phyloP scores from a whole-genome alignment of 305 asterid genomes.

The Fraxinus latifolia region DNA sequence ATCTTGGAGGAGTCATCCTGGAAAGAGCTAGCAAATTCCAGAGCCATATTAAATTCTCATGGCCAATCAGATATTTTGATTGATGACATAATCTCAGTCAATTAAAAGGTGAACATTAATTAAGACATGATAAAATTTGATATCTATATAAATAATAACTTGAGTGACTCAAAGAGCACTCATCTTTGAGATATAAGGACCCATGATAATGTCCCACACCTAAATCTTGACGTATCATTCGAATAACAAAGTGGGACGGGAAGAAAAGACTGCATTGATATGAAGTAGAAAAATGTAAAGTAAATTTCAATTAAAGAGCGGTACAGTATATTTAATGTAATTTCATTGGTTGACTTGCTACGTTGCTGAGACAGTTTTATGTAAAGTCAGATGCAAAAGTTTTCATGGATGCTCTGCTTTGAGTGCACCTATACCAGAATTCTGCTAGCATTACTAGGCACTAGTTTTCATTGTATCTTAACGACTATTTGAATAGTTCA shows the following conservation, averaged over 20 bases:
- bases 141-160: slow-evolving; percentile 21
- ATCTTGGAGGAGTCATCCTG: slow-evolving; percentile 21
- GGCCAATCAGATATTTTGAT: slow-evolving; percentile 26
- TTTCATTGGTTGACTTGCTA: slow-evolving; percentile 34
- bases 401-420: slow-evolving; percentile 17
- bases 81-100: slow-evolving; percentile 48
- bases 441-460: slow-evolving; percentile 29
- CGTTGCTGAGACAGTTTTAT: slow-evolving; percentile 24
- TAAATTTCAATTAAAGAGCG: slow-evolving; percentile 14
- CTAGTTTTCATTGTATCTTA: slow-evolving; percentile 5
- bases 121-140: slow-evolving; percentile 23
- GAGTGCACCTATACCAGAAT: slow-evolving; percentile 27
- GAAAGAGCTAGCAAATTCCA: slow-evolving; percentile 22
- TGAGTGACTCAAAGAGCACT: neutral
- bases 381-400: slow-evolving; percentile 15
- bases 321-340: slow-evolving; percentile 19
- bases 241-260: slow-evolving; percentile 33
- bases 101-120: slow-evolving; percentile 22
- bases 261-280: slow-evolving; percentile 17
- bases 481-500: neutral
- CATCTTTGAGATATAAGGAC: slow-evolving; percentile 30
- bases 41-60: slow-evolving; percentile 13
- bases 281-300: slow-evolving; percentile 18
- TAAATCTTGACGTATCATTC: slow-evolving; percentile 29
- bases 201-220: slow-evolving; percentile 34